phyloP scores from a whole-genome alignment of 768 basidiomycete genomes.

The Mrakia frigida region DNA sequence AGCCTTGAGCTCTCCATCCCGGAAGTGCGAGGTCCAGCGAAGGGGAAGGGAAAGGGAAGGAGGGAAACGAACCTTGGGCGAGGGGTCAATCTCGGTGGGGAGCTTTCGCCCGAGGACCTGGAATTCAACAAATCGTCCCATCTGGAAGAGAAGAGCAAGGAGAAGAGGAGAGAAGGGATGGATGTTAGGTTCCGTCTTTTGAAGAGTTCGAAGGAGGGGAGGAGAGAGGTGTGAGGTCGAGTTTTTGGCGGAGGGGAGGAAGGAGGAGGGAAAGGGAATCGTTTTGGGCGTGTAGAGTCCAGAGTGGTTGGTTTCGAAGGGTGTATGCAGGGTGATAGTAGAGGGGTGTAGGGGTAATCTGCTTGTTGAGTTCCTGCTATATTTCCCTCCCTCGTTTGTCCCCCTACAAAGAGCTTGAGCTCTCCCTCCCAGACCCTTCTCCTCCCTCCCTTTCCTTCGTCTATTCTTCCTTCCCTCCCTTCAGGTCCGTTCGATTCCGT shows the following conservation, averaged over 20 bases:
- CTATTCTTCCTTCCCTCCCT: background rate
- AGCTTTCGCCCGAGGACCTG: constrained; percentile 97
- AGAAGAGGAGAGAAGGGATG: background rate
- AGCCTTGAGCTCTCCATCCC: background rate
- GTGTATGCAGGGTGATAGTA: background rate
- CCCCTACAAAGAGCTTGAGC: background rate
- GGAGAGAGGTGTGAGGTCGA: background rate
- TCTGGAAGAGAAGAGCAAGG: constrained; percentile 31
- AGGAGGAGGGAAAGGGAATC: background rate
- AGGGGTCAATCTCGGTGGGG: constrained; percentile 86
- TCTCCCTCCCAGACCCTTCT: background rate
- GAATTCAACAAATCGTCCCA: constrained; percentile 64
- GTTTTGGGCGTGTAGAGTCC: background rate
- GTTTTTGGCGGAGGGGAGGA: background rate
- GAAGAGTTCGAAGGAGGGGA: background rate
- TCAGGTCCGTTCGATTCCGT: background rate
- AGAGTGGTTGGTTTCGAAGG: too few relatives aligned
- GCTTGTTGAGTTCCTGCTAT: too few relatives aligned
- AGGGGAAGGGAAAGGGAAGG: background rate
- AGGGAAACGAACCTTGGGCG: constrained; percentile 67
- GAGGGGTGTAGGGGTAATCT: background rate
- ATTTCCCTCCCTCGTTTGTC: too few relatives aligned
- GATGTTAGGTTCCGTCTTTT: background rate
- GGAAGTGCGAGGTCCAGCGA: background rate
- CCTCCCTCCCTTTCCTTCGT: background rate